These are phyloP conservation scores for Ananas comosus DNA, from an alignment of 176 grass and related monocot genomes.

Conservation along the genomic window DNA sequence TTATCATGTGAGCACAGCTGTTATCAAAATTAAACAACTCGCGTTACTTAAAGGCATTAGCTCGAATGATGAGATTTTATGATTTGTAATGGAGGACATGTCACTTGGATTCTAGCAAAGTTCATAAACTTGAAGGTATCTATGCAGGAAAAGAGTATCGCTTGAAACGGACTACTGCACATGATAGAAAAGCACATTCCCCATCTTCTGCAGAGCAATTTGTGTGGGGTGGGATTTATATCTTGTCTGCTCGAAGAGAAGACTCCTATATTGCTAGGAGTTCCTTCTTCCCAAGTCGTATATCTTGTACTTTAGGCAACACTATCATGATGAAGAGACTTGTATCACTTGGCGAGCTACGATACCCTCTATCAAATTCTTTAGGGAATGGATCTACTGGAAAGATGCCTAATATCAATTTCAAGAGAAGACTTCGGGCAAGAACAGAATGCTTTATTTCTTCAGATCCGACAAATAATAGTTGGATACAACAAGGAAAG, in stretches of 20 bases:
- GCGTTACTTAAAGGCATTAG: no score
- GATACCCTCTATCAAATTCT: conserved; percentile 7
- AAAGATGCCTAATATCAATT: conserved; percentile 14
- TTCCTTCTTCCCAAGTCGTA: conserved; percentile 21
- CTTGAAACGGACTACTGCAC: conserved; percentile 21
- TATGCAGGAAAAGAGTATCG: conserved; percentile 46
- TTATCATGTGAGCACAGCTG: no score
- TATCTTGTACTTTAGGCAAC: conserved; percentile 16
- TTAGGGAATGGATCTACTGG: conserved; percentile 6
- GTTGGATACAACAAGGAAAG: conserved; percentile 46
- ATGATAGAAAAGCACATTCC: conserved; percentile 19
- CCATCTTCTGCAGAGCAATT: conserved; percentile 21
- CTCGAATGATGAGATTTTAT: not conserved
- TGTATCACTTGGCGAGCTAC: conserved; percentile 8
- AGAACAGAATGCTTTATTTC: conserved; percentile 46
- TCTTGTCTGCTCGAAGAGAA: conserved; percentile 19
- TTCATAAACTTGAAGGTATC: not conserved
- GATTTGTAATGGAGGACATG: not conserved
- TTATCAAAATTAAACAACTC: no score
- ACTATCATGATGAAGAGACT: not conserved
- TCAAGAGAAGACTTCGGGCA: conserved; percentile 21
- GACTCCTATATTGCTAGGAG: conserved; percentile 23
- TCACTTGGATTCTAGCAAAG: not conserved
- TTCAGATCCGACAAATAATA: conserved; percentile 29
- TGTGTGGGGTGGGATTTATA: conserved; percentile 4